Evolutionary conservation across 2,329 filamentous ascomycete species (phyloP).

Genomic region (Coniochaeta sp.): DNA sequence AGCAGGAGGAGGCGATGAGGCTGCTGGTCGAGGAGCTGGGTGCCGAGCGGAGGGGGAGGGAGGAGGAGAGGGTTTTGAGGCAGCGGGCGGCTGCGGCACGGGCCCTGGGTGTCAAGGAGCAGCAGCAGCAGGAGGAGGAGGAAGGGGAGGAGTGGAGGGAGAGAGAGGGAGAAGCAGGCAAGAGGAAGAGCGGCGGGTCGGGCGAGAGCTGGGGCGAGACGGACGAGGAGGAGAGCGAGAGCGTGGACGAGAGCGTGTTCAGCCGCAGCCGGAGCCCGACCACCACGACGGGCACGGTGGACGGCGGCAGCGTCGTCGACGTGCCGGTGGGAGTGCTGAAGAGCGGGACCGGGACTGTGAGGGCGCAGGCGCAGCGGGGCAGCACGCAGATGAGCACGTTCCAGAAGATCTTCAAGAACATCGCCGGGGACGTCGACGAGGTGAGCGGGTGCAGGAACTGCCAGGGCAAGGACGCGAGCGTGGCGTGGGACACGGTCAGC

Average conservation of each 20-base stretch:
- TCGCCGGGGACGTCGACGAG: conserved; percentile 28
- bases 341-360: conserved; percentile 11
- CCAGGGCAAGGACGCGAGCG: conserved; percentile 47
- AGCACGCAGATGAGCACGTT: conserved; percentile 34
- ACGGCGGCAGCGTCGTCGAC: conserved; percentile 3
- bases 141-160: conserved; percentile 36
- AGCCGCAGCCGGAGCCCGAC: conserved; percentile 51
- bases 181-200: conserved; percentile 15
- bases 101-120: too few species aligned
- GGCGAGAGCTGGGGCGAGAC: conserved; percentile 5
- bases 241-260: conserved; percentile 48
- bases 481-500: conserved; percentile 60
- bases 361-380: conserved; percentile 11
- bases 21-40: conserved; percentile 36
- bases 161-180: too few species aligned
- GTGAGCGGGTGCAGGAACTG: conserved; percentile 44
- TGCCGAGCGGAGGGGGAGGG: conserved; percentile 39
- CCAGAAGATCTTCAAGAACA: conserved; percentile 39
- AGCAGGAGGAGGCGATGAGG: conserved; percentile 44
- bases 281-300: conserved; percentile 24
- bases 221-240: conserved; percentile 19
- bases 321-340: not conserved
- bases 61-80: conserved; percentile 24
- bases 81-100: not conserved
- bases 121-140: too few species aligned